Conservation (phyloP, 73 alveolate genomes). For the Paramecium octaurelia region DNA sequence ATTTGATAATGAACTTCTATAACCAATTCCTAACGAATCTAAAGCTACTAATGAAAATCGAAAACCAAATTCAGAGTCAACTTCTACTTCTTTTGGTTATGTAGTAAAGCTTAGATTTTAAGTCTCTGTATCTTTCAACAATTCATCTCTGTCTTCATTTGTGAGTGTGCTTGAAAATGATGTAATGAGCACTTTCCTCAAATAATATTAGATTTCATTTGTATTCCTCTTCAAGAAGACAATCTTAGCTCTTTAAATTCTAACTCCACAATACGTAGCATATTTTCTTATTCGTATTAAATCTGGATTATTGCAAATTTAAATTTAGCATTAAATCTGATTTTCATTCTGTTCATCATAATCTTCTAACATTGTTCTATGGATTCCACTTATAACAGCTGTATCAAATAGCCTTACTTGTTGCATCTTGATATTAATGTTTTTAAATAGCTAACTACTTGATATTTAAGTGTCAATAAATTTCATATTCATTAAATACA, state of each 20-base stretch:
- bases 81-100: background rate
- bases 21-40: background rate
- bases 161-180: background rate
- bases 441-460: background rate
- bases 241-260: background rate
- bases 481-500: constrained; percentile 23
- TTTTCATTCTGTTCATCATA: background rate
- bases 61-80: constrained; percentile 9
- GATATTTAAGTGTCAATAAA: background rate
- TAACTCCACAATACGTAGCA: constrained; percentile 16
- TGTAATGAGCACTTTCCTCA: background rate
- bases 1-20: constrained; percentile 10
- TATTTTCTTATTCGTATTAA: constrained; percentile 1
- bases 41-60: constrained; percentile 28
- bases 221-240: constrained; percentile 27
- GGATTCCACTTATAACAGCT: background rate
- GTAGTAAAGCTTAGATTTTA: background rate
- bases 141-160: background rate
- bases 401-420: constrained; percentile 19
- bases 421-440: background rate
- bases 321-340: background rate
- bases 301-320: constrained; percentile 12
- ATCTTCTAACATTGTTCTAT: constrained; percentile 11
- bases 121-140: background rate
- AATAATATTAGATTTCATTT: constrained; percentile 17